These are phyloP conservation scores for Geosmithia flava DNA, from an alignment of 2,329 filamentous ascomycete species.

Conservation along the genomic window DNA sequence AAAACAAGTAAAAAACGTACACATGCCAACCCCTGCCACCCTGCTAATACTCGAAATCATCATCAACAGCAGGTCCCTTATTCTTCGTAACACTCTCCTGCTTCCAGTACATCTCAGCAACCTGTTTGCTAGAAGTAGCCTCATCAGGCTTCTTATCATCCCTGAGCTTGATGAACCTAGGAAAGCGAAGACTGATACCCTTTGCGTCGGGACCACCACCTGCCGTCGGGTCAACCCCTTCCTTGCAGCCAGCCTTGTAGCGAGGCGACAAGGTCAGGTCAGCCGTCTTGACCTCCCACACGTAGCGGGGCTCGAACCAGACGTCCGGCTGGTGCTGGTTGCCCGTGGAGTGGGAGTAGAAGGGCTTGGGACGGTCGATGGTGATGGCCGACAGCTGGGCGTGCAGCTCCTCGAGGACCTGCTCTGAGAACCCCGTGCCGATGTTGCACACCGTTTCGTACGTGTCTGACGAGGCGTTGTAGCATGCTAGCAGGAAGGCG, in stretches of 20 bases:
- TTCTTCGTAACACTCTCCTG: slow-evolving; percentile 84
- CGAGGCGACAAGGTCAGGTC: slow-evolving; percentile 86
- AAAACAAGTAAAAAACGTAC: neutral
- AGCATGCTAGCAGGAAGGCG: slow-evolving; percentile 89
- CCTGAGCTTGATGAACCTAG: slow-evolving; percentile 78
- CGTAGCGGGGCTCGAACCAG: slow-evolving; percentile 89
- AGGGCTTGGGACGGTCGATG: slow-evolving; percentile 87
- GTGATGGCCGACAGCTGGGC: slow-evolving; percentile 59
- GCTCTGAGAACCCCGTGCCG: slow-evolving; percentile 91
- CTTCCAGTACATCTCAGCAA: slow-evolving; percentile 93
- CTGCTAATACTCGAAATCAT: slow-evolving; percentile 88
- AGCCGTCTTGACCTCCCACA: slow-evolving; percentile 97
- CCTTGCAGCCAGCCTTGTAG: slow-evolving; percentile 81
- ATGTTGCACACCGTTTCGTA: slow-evolving; percentile 99
- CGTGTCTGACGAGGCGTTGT: slow-evolving; percentile 65
- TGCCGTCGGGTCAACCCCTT: slow-evolving; percentile 54
- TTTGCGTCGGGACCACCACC: slow-evolving; percentile 37
- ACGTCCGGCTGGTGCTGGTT: slow-evolving; percentile 94
- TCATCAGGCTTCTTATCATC: slow-evolving; percentile 95
- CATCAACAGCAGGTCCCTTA: slow-evolving; percentile 79
- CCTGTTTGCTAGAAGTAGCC: slow-evolving; percentile 71
- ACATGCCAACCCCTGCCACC: neutral
- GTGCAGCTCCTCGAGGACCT: slow-evolving; percentile 81
- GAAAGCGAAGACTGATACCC: slow-evolving; percentile 84
- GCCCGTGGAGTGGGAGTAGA: slow-evolving; percentile 75